These are phyloP conservation scores for Mycena sanguinolenta DNA, from an alignment of 768 basidiomycete species.

Conservation along the genomic window DNA sequence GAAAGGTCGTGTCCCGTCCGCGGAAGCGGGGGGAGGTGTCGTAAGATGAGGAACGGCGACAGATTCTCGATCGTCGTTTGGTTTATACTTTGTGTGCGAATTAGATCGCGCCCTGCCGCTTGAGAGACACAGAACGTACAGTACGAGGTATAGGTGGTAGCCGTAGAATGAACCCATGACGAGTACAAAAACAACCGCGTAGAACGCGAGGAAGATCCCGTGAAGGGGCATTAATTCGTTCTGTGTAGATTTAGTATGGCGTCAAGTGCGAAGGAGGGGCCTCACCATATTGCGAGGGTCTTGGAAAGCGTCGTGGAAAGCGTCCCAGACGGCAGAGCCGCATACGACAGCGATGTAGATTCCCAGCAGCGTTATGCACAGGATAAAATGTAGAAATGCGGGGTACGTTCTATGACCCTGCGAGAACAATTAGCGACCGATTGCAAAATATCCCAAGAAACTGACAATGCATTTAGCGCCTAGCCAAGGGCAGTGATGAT, in stretches of 20 bases:
- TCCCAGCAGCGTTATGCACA: slow-evolving; percentile 72
- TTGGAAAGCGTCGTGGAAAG: slow-evolving; percentile 77
- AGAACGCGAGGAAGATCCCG: slow-evolving; percentile 73
- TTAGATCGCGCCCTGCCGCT: background rate
- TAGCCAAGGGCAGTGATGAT: slow-evolving; percentile 92
- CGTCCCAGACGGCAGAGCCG: slow-evolving; percentile 68
- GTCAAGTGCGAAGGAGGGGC: slow-evolving; percentile 7
- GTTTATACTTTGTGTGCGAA: slow-evolving; percentile 70
- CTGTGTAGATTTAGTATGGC: slow-evolving; percentile 47
- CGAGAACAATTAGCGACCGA: background rate
- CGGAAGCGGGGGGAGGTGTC: slow-evolving; percentile 76
- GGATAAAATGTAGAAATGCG: slow-evolving; percentile 84
- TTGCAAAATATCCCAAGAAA: slow-evolving; percentile 14
- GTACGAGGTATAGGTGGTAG: slow-evolving; percentile 84
- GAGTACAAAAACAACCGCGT: slow-evolving; percentile 70
- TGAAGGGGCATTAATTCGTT: slow-evolving; percentile 78
- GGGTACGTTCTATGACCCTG: slow-evolving; percentile 90
- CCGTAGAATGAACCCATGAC: slow-evolving; percentile 81
- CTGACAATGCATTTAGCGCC: slow-evolving; percentile 82
- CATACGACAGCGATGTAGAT: slow-evolving; percentile 71
- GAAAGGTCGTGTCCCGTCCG: slow-evolving; percentile 65
- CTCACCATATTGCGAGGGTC: slow-evolving; percentile 75
- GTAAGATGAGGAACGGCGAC: slow-evolving; percentile 80
- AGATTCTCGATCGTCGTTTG: slow-evolving; percentile 88
- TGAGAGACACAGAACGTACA: slow-evolving; percentile 61